Conservation (phyloP, 1,284 basidiomycete species). For the Cutaneotrichosporon sp. region DNA sequence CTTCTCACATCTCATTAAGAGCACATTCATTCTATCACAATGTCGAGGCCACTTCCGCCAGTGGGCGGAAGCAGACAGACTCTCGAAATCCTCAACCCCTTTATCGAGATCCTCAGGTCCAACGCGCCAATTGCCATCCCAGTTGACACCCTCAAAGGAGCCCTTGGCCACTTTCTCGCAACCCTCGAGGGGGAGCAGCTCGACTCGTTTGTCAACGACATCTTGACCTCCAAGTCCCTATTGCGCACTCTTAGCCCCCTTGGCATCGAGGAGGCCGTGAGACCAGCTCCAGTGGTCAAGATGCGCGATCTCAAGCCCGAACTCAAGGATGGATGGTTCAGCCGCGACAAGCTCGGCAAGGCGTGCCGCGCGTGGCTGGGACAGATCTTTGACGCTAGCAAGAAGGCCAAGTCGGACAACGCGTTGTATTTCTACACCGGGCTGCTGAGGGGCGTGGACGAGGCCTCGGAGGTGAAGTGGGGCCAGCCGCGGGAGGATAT, state of each 20-base stretch:
- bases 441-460: conserved; percentile 24
- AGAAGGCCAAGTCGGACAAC: not conserved
- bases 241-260: conserved; percentile 16
- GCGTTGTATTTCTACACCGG: conserved; percentile 12
- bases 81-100: conserved; percentile 24
- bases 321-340: conserved; percentile 14
- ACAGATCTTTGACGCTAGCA: conserved; percentile 2
- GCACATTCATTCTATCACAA: not conserved
- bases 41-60: not conserved
- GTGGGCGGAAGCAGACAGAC: conserved; percentile 4
- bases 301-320: conserved; percentile 6
- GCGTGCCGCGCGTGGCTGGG: conserved; percentile 12
- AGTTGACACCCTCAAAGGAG: conserved; percentile 28
- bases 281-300: conserved; percentile 1
- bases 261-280: conserved; percentile 7
- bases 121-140: conserved; percentile 24
- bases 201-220: conserved; percentile 16
- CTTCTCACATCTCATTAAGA: not conserved
- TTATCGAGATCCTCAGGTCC: conserved; percentile 24
- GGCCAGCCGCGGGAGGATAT: conserved; percentile 19
- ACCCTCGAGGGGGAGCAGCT: conserved; percentile 22
- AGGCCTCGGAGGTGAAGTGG: conserved; percentile 25
- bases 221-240: conserved; percentile 24
- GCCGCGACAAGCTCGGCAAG: conserved; percentile 13
- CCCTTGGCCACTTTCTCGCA: conserved; percentile 37